phyloP scores from a whole-genome alignment of 2,329 filamentous ascomycete genomes.

The Leptographium flavum region DNA sequence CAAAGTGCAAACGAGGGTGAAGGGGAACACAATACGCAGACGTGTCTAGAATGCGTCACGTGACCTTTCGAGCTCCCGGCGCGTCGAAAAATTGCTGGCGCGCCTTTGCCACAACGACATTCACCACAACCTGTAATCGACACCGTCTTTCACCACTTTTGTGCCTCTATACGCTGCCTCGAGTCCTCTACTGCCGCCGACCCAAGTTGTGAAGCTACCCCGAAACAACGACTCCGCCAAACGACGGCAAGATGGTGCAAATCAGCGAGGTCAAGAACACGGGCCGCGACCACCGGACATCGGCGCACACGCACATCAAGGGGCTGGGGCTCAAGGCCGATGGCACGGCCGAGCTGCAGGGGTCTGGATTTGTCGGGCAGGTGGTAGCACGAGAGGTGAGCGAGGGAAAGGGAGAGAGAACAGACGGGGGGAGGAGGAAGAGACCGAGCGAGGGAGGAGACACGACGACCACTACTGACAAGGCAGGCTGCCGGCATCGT shows the following conservation, averaged over 20 bases:
- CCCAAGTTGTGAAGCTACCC: neutral
- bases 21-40: no score
- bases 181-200: no score
- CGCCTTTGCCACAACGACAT: no score
- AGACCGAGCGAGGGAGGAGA: neutral
- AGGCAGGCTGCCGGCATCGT: constrained; percentile 83
- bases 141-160: no score
- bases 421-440: neutral
- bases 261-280: constrained; percentile 93
- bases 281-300: constrained; percentile 88
- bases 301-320: constrained; percentile 95
- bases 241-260: constrained; percentile 58
- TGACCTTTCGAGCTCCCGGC: no score
- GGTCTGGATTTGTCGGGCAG: constrained; percentile 83
- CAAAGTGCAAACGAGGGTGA: no score
- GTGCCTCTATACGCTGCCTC: no score
- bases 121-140: neutral
- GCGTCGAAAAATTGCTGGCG: no score
- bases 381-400: constrained; percentile 70
- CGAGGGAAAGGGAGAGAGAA: no score
- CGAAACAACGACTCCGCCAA: neutral
- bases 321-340: constrained; percentile 76
- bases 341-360: constrained; percentile 69
- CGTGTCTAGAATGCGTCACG: no score
- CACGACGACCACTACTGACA: neutral